Conservation (phyloP, 306 rosid genomes). For the Herpetospermum pedunculosum region DNA sequence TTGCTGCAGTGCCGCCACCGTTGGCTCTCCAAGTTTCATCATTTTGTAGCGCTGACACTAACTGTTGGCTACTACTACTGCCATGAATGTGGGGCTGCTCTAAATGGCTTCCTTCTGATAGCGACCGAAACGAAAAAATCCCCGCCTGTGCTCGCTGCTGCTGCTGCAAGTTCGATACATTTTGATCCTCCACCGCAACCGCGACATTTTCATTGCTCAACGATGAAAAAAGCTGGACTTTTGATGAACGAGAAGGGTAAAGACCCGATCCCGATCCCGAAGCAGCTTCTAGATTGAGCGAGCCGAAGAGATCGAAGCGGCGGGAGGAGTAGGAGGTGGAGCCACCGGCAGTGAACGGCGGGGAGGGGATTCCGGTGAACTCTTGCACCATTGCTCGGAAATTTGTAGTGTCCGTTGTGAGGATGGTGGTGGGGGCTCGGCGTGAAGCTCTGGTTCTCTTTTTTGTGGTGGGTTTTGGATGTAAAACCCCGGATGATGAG, state of each 20-base stretch:
- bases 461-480: slow-evolving; percentile 38
- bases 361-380: slow-evolving; percentile 87
- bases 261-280: slow-evolving; percentile 12
- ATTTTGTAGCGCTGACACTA: not conserved
- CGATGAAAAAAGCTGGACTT: slow-evolving; percentile 19
- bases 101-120: not conserved
- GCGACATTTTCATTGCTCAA: no score
- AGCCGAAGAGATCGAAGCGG: slow-evolving; percentile 54
- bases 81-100: not conserved
- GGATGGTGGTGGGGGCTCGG: slow-evolving; percentile 82
- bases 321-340: slow-evolving; percentile 43
- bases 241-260: slow-evolving; percentile 57
- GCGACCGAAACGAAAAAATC: not conserved
- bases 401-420: slow-evolving; percentile 82
- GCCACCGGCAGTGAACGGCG: slow-evolving; percentile 47
- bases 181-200: slow-evolving; percentile 16
- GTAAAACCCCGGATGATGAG: not conserved
- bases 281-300: not conserved
- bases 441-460: slow-evolving; percentile 81
- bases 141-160: not conserved
- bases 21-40: not conserved
- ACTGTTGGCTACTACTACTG: not conserved
- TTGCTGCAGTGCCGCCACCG: not conserved
- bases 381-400: slow-evolving; percentile 98
- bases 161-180: not conserved